Conservation (phyloP, 2,329 filamentous ascomycete genomes). For the Fusarium sulawesiense region DNA sequence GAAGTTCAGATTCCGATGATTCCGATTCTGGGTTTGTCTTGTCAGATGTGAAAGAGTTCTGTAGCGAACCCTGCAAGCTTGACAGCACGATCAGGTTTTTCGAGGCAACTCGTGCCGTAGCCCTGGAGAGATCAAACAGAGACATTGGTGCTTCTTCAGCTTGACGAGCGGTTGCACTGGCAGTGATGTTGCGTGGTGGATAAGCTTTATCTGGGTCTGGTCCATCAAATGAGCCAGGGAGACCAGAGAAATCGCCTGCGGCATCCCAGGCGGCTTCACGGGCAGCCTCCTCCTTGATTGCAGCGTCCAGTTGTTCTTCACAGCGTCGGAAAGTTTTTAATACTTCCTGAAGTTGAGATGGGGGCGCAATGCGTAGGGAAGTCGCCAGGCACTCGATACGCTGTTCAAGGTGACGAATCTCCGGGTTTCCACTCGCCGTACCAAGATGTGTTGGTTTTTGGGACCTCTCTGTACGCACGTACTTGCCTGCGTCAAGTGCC, state of each 20-base stretch:
- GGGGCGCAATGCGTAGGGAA: slow-evolving; percentile 78
- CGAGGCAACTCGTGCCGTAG: slow-evolving; percentile 69
- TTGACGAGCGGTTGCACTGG: slow-evolving; percentile 51
- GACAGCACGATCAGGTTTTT: slow-evolving; percentile 68
- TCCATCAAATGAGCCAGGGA: slow-evolving; percentile 66
- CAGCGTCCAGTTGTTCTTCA: slow-evolving; percentile 78
- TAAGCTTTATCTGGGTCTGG: slow-evolving; percentile 43
- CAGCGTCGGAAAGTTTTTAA: slow-evolving; percentile 79
- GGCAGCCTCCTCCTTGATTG: slow-evolving; percentile 73
- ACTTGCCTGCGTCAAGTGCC: slow-evolving; percentile 81
- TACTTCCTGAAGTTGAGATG: slow-evolving; percentile 77
- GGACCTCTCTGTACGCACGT: slow-evolving; percentile 67
- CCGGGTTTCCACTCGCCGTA: slow-evolving; percentile 67
- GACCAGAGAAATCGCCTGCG: slow-evolving; percentile 67
- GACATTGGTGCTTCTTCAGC: slow-evolving; percentile 71
- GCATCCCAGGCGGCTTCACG: slow-evolving; percentile 78
- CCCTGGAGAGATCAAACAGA: slow-evolving; percentile 71
- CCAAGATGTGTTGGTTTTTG: slow-evolving; percentile 69
- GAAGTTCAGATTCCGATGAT: slow-evolving; percentile 41
- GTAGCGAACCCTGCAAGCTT: slow-evolving; percentile 56
- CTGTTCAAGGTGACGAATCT: slow-evolving; percentile 80
- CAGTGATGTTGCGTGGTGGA: slow-evolving; percentile 50
- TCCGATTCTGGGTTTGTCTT: slow-evolving; percentile 30
- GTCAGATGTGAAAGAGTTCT: slow-evolving; percentile 30
- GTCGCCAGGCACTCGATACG: slow-evolving; percentile 83